Evolutionary conservation across 805 yeast species (phyloP).

Genomic region (Lipomyces oligophaga): DNA sequence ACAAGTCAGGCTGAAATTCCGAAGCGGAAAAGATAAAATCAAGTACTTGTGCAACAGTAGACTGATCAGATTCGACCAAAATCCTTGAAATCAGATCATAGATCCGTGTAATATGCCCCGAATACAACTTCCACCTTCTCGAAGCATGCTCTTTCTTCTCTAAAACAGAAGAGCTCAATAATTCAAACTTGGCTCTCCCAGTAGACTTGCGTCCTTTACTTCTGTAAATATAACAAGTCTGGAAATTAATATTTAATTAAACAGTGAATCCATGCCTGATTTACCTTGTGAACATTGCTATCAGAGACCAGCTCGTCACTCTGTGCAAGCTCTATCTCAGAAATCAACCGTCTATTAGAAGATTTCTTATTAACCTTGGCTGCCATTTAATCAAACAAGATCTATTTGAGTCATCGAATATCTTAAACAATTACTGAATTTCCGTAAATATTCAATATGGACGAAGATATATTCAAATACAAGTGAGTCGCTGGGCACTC

Average conservation of each 20-base stretch:
- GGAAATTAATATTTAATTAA: not conserved
- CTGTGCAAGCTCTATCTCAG: not conserved
- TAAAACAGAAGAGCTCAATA: conserved; percentile 7
- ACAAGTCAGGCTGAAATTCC: conserved; percentile 13
- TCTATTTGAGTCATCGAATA: too few relatives aligned
- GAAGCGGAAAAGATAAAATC: conserved; percentile 1
- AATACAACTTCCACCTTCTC: conserved; percentile 12
- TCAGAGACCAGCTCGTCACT: conserved; percentile 15
- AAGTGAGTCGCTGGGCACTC: too few relatives aligned
- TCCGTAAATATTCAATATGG: too few relatives aligned
- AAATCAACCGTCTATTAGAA: too few relatives aligned
- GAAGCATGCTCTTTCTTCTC: conserved; percentile 8
- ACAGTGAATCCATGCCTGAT: not conserved
- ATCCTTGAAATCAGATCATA: not conserved
- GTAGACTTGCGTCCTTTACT: conserved; percentile 1
- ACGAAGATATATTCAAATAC: too few relatives aligned
- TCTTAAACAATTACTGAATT: too few relatives aligned
- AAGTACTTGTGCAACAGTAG: not conserved
- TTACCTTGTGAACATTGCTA: conserved; percentile 24
- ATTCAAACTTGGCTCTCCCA: conserved; percentile 7
- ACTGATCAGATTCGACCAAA: conserved; percentile 5
- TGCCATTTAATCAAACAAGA: too few relatives aligned
- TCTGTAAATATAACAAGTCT: conserved; percentile 17
- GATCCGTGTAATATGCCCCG: not conserved
- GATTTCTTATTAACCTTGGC: too few relatives aligned